Percentiles rank a stretch among this genome's conserved stretches.
phyloP scores from a whole-genome alignment of 2,329 filamentous ascomycete genomes.

The Periconia sp. region DNA sequence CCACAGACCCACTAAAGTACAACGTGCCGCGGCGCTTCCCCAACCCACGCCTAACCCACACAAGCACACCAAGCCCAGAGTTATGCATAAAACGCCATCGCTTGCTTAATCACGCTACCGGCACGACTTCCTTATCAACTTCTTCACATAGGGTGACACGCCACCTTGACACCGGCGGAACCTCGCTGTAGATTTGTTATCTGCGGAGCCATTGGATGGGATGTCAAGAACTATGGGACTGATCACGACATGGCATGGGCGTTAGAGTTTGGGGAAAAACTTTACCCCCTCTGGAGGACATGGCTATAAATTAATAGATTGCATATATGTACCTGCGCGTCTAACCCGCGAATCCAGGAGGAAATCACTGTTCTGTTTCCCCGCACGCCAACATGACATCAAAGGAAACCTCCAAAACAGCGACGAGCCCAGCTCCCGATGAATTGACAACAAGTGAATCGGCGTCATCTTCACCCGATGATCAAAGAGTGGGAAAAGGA shows the following conservation, averaged over 20 bases:
- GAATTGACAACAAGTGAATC: constrained; percentile 9
- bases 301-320: no score
- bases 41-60: background rate
- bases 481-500: constrained; percentile 15
- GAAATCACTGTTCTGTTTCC: no score
- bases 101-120: background rate
- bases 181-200: no score
- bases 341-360: no score
- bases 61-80: background rate
- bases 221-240: constrained; percentile 12
- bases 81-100: background rate
- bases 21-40: no score
- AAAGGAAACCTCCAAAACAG: constrained; percentile 5
- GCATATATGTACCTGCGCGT: background rate
- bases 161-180: no score
- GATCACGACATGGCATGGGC: constrained; percentile 11
- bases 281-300: background rate
- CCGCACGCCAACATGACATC: constrained; percentile 6
- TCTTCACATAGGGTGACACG: no score
- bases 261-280: no score
- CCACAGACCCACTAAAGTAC: no score
- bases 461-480: background rate
- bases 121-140: background rate
- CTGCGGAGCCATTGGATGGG: background rate
- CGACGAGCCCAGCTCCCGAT: constrained; percentile 2